These are phyloP conservation scores for Prunus mongolica DNA, from an alignment of 306 rosid species.

Conservation along the genomic window DNA sequence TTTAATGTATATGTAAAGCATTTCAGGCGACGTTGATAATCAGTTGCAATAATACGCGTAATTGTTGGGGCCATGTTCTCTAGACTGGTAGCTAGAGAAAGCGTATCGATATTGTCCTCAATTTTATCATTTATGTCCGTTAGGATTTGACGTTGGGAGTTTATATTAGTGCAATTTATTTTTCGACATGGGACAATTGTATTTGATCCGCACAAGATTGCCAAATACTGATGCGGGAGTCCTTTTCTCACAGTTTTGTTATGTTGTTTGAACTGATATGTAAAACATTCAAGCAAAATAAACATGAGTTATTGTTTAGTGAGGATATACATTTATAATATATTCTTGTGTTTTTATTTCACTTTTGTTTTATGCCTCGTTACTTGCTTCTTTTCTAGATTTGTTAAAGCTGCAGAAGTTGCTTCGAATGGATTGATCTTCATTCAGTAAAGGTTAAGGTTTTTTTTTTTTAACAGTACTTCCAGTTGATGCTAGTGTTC, in stretches of 20 bases:
- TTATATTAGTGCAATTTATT: background rate
- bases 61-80: too few species aligned
- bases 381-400: conserved; percentile 42
- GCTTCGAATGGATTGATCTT: conserved; percentile 78
- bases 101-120: background rate
- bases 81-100: too few species aligned
- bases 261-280: background rate
- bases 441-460: conserved; percentile 67
- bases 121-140: fast-evolving
- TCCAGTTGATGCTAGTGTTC: conserved; percentile 86
- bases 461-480: conserved; percentile 81
- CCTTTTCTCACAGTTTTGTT: background rate
- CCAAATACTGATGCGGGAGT: background rate
- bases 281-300: background rate
- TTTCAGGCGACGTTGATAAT: too few species aligned
- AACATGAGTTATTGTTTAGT: too few species aligned
- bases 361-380: background rate
- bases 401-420: conserved; percentile 77
- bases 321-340: background rate
- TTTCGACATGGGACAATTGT: too few species aligned
- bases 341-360: background rate
- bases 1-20: too few species aligned
- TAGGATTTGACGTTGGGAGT: too few species aligned
- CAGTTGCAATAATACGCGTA: background rate
- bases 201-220: background rate